Conservation (phyloP, 116 monocot genomes). For the Posidonia oceanica region DNA sequence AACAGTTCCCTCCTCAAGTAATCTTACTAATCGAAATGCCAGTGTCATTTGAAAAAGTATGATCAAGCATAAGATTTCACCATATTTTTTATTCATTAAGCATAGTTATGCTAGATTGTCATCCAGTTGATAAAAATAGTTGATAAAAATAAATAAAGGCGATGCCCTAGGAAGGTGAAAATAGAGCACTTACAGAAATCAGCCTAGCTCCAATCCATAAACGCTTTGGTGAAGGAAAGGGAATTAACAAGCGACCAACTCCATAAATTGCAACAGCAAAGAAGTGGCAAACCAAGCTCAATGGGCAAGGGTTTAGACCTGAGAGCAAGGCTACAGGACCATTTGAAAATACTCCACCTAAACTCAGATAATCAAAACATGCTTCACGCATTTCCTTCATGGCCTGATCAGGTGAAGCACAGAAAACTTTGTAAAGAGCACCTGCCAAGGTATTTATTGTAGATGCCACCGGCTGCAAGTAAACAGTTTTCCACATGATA, state of each 20-base stretch:
- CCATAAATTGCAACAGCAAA: constrained; percentile 87
- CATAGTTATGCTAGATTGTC: too few relatives aligned
- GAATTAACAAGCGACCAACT: constrained; percentile 61
- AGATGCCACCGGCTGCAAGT: constrained; percentile 72
- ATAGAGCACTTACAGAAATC: constrained; percentile 43
- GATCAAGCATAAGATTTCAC: too few relatives aligned
- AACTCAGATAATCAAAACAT: constrained; percentile 72
- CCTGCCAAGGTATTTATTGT: constrained; percentile 88
- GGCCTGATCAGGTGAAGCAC: constrained; percentile 59
- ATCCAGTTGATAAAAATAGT: neutral
- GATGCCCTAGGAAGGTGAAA: neutral
- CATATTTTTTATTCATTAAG: too few relatives aligned
- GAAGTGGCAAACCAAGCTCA: constrained; percentile 69
- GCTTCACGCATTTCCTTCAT: constrained; percentile 71
- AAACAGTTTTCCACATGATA: neutral
- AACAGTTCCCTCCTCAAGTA: too few relatives aligned
- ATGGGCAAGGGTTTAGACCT: constrained; percentile 60
- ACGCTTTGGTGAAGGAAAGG: constrained; percentile 64
- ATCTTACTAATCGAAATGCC: too few relatives aligned
- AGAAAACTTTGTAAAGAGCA: constrained; percentile 75
- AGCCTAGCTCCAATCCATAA: constrained; percentile 66
- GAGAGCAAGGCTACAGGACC: constrained; percentile 72
- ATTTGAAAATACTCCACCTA: constrained; percentile 59
- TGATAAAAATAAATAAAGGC: neutral
- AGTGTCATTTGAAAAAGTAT: too few relatives aligned